Evolutionary conservation across 139 green algal species (phyloP), one percentile per base, ranked within the genome.

Genomic region (Tetraselmis chui): DNA sequence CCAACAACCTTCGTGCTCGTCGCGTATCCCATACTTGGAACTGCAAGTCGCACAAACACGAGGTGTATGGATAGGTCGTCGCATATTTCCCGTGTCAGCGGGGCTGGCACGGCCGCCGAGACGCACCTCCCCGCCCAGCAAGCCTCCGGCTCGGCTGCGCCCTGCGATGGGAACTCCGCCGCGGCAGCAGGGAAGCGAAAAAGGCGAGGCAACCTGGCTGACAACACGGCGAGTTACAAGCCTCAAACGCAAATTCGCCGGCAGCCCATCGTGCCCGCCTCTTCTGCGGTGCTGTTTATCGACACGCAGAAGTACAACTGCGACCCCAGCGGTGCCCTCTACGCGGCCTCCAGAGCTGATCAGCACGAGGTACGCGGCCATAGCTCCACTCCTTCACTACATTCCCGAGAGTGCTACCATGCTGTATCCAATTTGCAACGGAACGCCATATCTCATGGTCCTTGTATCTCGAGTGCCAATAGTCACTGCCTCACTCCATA

Each of bases 251-350:
- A 67, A 67, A 18, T 18, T 67, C 45, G 45, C 45, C 5, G 18
- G 45, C 5, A 18, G 45, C 45, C 45, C 11, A 18, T 67, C 18
- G 45, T 25, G 45, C 11, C 18, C 11, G 5, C 45, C 11, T 67
- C 45, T 67, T 67, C 45, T 18, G 45, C 18, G 45, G 85, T 89
- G 2, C 75, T 92, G 2, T 88, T 92, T 27, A 85, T 92, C 0
- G 91, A 95, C 31, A 77, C 84, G 0, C 91, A 95, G 32, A 93
- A 91, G 67, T 95, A 88, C 81, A 95, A 94, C 79, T 94, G 90
- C 81, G 76, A 86, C 32, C 32, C 31, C 0, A 30, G 80, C 1
- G 91, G 91, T 0, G 85, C 87, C 0, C 83, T 92, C 22, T 93
- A 92, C 28, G 59, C 67, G 23, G 24, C 2, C 27, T 31, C 26